Evolutionary conservation across 2,329 filamentous ascomycete species (phyloP).

Genomic region (Aspergillus eucalypticola): DNA sequence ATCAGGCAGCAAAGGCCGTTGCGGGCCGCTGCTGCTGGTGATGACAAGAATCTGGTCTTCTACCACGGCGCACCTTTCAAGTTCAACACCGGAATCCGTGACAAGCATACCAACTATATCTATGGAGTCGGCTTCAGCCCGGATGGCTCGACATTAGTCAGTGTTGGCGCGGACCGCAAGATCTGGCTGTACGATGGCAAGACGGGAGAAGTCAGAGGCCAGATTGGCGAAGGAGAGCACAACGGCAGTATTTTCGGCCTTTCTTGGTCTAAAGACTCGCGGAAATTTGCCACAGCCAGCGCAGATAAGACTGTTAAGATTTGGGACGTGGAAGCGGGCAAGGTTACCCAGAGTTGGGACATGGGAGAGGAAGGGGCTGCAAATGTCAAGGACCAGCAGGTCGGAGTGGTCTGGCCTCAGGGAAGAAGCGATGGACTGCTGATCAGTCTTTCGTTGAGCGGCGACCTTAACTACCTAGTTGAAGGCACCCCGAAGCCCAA

Average conservation of each 20-base stretch:
- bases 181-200: constrained; percentile 97
- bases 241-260: constrained; percentile 91
- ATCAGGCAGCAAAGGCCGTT: constrained; percentile 89
- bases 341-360: constrained; percentile 77
- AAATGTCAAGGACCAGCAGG: constrained; percentile 81
- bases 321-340: constrained; percentile 84
- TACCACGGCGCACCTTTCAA: constrained; percentile 95
- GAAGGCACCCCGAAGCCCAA: constrained; percentile 69
- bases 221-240: constrained; percentile 74
- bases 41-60: constrained; percentile 88
- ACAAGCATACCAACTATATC: constrained; percentile 83
- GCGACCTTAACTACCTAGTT: constrained; percentile 85
- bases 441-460: constrained; percentile 83
- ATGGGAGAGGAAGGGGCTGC: constrained; percentile 73
- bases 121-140: constrained; percentile 87
- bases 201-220: constrained; percentile 77
- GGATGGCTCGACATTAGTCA: constrained; percentile 78
- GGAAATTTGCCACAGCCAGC: constrained; percentile 83
- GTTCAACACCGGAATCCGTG: constrained; percentile 79
- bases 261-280: constrained; percentile 85
- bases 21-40: constrained; percentile 84
- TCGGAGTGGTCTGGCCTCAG: constrained; percentile 87
- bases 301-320: constrained; percentile 93
- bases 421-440: constrained; percentile 82
- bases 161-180: constrained; percentile 85